Evolutionary conservation across 306 rosid species (phyloP).

Genomic region (Begonia peltatifolia): DNA sequence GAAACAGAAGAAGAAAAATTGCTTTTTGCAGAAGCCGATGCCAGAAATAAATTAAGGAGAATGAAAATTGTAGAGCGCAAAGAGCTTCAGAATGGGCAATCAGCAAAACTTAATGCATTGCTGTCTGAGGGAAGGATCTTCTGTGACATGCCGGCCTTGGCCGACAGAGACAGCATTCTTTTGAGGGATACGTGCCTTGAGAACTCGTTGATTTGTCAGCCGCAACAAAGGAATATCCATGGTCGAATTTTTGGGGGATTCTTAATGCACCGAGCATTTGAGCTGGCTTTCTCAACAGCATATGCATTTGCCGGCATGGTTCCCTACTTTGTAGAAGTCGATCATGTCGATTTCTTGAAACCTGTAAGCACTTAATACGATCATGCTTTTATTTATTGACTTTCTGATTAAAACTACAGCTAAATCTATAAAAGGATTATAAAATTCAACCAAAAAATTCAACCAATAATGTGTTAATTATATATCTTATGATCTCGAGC

Average conservation of each 20-base stretch:
- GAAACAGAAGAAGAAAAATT: constrained; percentile 56
- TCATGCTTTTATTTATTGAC: too few relatives aligned
- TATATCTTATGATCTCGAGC: too few relatives aligned
- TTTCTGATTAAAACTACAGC: too few relatives aligned
- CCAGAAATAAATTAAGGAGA: constrained; percentile 51
- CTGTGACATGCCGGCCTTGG: constrained; percentile 89
- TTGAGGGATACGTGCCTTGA: constrained; percentile 69
- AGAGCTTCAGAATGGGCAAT: constrained; percentile 7
- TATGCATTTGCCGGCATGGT: constrained; percentile 84
- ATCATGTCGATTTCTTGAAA: constrained; percentile 85
- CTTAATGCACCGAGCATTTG: constrained; percentile 91
- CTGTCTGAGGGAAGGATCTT: constrained; percentile 71
- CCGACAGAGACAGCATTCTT: constrained; percentile 88
- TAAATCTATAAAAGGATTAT: too few relatives aligned
- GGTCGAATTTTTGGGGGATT: constrained; percentile 97
- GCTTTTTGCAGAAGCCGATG: constrained; percentile 69
- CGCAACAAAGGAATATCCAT: constrained; percentile 94
- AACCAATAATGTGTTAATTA: too few relatives aligned
- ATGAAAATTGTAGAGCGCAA: constrained; percentile 39
- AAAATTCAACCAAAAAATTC: too few relatives aligned
- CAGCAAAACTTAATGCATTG: constrained; percentile 27
- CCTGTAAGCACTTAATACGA: constrained; percentile 44
- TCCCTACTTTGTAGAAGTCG: constrained; percentile 91
- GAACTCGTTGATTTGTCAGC: constrained; percentile 81
- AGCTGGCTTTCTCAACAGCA: constrained; percentile 86